Percentiles rank a stretch among this genome's conserved stretches.
Conservation (phyloP, 2,329 filamentous ascomycete species). For the Podosphaera leucotricha region DNA sequence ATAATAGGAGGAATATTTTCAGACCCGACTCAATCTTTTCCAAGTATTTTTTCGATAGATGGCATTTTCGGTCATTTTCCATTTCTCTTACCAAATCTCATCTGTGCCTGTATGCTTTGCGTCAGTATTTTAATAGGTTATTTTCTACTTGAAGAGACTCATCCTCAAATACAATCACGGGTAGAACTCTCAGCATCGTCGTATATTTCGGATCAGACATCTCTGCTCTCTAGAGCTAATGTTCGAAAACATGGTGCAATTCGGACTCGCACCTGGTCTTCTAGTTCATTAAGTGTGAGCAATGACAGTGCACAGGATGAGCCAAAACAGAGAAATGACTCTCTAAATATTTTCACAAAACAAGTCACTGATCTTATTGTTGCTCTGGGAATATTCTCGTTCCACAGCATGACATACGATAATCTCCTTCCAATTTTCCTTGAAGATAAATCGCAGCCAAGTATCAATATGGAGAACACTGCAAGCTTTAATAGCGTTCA, state of each 20-base stretch:
- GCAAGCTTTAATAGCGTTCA: conserved; percentile 1
- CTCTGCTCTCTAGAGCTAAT: conserved; percentile 51
- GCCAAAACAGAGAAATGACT: conserved; percentile 8
- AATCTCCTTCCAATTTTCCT: conserved; percentile 83
- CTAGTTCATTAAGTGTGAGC: conserved; percentile 39
- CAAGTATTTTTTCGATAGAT: conserved; percentile 38
- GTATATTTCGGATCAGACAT: conserved; percentile 28
- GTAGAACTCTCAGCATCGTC: conserved; percentile 1
- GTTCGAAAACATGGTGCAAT: conserved; percentile 17
- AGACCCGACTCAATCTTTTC: conserved; percentile 52
- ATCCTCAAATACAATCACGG: conserved; percentile 52
- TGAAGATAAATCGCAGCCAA: conserved; percentile 42
- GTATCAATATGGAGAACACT: neutral
- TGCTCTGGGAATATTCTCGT: conserved; percentile 76
- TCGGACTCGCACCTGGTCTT: conserved; percentile 18
- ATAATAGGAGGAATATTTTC: conserved; percentile 74
- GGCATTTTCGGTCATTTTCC: conserved; percentile 58
- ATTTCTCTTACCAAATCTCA: conserved; percentile 70
- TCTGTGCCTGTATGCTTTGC: conserved; percentile 54
- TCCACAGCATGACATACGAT: conserved; percentile 89
- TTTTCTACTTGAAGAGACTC: conserved; percentile 66
- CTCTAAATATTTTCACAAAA: conserved; percentile 29
- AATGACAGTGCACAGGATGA: conserved; percentile 14
- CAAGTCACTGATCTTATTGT: conserved; percentile 53
- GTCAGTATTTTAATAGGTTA: conserved; percentile 63